A percentile compares a stretch with the other conserved stretches of the same genome.
These are phyloP conservation scores for Pseudogymnoascus verrucosus DNA, from an alignment of 2,329 filamentous ascomycete species.

Conservation along the genomic window DNA sequence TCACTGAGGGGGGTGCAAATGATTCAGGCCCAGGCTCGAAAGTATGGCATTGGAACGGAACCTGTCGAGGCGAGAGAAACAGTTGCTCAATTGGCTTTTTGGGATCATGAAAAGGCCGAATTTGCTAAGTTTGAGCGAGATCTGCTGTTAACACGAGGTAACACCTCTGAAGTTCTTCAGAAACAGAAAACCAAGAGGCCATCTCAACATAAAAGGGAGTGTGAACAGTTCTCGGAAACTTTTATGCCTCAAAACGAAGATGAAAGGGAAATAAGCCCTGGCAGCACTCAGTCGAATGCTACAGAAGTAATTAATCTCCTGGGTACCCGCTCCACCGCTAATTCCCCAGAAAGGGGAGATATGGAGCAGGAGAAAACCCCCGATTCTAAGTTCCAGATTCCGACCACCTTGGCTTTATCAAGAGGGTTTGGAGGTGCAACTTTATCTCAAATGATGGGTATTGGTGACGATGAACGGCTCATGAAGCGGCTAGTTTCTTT, in stretches of 20 bases:
- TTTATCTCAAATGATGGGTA: background rate
- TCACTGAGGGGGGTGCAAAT: background rate
- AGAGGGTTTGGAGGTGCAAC: background rate
- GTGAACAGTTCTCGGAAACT: background rate
- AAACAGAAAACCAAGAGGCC: background rate
- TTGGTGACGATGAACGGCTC: background rate
- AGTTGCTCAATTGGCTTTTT: background rate
- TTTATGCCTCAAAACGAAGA: background rate
- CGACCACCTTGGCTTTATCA: background rate
- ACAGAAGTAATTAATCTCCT: background rate
- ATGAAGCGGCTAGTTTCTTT: background rate
- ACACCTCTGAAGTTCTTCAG: background rate
- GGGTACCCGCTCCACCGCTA: background rate
- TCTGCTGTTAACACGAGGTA: background rate
- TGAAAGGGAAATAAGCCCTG: background rate
- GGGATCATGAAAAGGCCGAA: background rate
- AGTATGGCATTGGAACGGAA: background rate
- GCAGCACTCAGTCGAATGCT: background rate
- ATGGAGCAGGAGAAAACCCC: background rate
- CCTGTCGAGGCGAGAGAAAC: background rate
- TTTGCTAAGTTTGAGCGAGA: background rate
- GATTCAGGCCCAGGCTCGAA: background rate
- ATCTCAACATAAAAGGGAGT: background rate
- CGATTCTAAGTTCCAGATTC: background rate
- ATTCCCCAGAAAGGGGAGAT: background rate